Base-by-base conservation (phyloP, 352 stramenopile species). In the Globisporangium splendens region DNA sequence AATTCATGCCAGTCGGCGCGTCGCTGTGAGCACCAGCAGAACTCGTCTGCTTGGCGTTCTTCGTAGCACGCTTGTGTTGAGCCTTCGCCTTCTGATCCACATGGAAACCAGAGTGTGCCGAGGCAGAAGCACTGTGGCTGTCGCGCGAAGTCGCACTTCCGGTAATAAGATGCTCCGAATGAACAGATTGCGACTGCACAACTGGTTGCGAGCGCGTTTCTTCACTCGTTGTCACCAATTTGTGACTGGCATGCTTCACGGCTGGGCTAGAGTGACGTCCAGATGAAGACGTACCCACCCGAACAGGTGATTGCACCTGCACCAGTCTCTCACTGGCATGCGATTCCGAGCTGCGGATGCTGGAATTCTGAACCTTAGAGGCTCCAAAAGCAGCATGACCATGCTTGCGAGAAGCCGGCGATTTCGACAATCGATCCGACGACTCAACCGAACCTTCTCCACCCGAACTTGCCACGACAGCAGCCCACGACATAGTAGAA, bases 221-320 rank as follows among this genome's bases (percentile, higher is more conserved):
- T 56, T 47, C 50, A 15, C 28, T 56, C 20, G 8, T 41, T 15
- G 20, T 31, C 20, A 56, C 14, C 33, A 56, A 17, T 18, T 46
- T 56, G 33, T 56, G 50, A 8, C 5, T 56, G 11, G 15, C 18
- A 33, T 56, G 50, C 18, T 56, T 56, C 33, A 21, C 50, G 47
- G 15, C 33, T 38, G 20, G 14, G n/a, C 22, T 38, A 39, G 20
- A 15, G 22, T 47, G 50, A 33, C 50, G 35, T 14, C 44, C 50
- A 17, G 18, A 47, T 18, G 50, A 48, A 21, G 33, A 17, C 1
- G 14, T 12, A 21, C 28, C 17, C 1, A 17, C 13, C 8, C 2
- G 12, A 38, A 11, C 13, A 56, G 18, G 38, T 14, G 14, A 13
- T 43, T 43, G 50, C 10, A 21, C 14, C 15, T 21, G 20, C 8